Evolutionary conservation across 1,139 yeast species (phyloP), one percentile per base, ranked within the genome.

Genomic region (Magnusiomyces suaveolens): DNA sequence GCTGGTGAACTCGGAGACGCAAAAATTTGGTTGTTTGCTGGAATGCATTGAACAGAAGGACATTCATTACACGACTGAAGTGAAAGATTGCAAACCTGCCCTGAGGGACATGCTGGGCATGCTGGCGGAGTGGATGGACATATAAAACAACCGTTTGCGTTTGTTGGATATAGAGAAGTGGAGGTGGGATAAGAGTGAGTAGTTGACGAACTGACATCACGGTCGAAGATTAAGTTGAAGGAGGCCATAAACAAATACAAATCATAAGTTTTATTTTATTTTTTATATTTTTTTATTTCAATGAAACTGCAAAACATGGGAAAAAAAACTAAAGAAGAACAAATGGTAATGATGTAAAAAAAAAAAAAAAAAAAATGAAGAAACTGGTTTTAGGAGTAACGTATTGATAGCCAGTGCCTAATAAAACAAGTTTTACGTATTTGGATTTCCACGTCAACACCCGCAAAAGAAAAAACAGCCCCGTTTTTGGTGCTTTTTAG

Each of bases 51-150:
- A 16, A 56, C 58, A 4, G 48, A 16, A 12, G 58, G 52, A 46
- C 58, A 56, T 3, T 50, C 20, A 46, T 54, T 51, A 48, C 58
- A 56, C 23, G 58, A 50, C 25, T 56, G 58, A 12, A 56, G 55
- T 36, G 56, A 54, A 16, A 56, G 52, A 43, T 54, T 52, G 38
- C 58, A 56, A 12, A 56, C 56, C 39, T 50, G 55, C 51, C 49
- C 54, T 12, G 48, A 38, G 12, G 58, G 56, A 41, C 58, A 56
- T 0, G 26, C 48, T 10, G 58, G 58, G 44, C 58, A 56, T 12
- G 51, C 48, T 12, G 51, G 51, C 1, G 58, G 55, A 6, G 56
- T 43, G n/a, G 43, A 20, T 2, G 52, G 47, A 36, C 58, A 56
- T 3, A 54, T 18, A 20, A 52, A 55, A 43, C 58, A 56, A 14